phyloP scores from a whole-genome alignment of 2,329 filamentous ascomycete species.

The Arthroderma sp. region DNA sequence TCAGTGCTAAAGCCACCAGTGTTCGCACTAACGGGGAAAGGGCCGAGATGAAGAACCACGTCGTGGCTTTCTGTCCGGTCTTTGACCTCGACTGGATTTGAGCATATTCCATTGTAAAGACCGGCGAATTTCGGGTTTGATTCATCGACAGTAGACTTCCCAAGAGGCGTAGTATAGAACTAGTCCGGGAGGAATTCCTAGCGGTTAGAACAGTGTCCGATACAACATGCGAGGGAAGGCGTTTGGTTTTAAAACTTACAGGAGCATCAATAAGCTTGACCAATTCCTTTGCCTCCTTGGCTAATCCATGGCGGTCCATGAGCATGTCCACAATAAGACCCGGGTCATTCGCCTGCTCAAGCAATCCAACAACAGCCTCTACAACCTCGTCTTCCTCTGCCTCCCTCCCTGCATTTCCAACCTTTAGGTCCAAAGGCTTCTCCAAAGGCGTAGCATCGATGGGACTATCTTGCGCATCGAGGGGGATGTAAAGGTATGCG shows the following conservation, averaged over 20 bases:
- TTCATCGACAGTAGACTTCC: slow-evolving; percentile 10
- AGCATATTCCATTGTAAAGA: slow-evolving; percentile 8
- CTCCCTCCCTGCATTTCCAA: slow-evolving; percentile 8
- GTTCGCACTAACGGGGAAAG: slow-evolving; percentile 7
- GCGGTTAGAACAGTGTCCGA: too few species aligned
- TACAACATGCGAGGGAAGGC: neutral
- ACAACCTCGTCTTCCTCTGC: slow-evolving; percentile 11
- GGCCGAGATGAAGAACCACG: slow-evolving; percentile 8
- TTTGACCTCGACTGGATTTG: slow-evolving; percentile 3
- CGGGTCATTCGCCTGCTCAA: slow-evolving; percentile 8
- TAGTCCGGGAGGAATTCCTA: neutral
- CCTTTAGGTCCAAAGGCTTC: slow-evolving; percentile 7
- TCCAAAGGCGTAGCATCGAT: slow-evolving; percentile 8
- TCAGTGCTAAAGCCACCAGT: slow-evolving; percentile 10
- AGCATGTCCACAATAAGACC: slow-evolving; percentile 9
- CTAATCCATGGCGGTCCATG: slow-evolving; percentile 6
- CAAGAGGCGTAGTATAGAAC: slow-evolving; percentile 9
- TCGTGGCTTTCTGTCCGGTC: slow-evolving; percentile 7
- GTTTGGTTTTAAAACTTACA: slow-evolving; percentile 1
- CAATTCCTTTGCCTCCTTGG: slow-evolving; percentile 6
- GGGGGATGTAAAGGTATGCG: slow-evolving; percentile 15
- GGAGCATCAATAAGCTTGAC: slow-evolving; percentile 8
- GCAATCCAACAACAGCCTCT: slow-evolving; percentile 3
- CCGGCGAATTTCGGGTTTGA: slow-evolving; percentile 7
- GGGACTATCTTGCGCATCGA: slow-evolving; percentile 12